These are phyloP conservation scores for Nothophytophthora sp. DNA, from an alignment of 352 stramenopile genomes.

Conservation along the genomic window DNA sequence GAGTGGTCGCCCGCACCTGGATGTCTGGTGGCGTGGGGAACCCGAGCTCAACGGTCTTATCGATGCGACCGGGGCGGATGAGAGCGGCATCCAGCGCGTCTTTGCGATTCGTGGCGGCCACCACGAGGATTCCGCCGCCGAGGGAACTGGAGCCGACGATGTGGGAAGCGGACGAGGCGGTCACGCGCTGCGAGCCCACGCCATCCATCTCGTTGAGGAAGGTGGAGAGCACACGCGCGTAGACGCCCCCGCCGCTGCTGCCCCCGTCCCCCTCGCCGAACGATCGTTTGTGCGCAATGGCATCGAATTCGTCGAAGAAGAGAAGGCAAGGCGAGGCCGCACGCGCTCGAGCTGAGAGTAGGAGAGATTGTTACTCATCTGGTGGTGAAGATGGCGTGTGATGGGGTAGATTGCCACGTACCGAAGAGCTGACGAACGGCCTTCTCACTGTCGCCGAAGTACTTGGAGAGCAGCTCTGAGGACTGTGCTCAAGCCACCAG, in stretches of 20 bases:
- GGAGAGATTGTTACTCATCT: conserved; percentile 6
- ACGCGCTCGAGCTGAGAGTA: conserved; percentile 55
- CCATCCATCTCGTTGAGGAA: conserved; percentile 89
- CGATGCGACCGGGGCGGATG: conserved; percentile 76
- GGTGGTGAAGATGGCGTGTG: neutral
- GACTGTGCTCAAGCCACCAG: conserved; percentile 42
- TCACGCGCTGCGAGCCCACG: conserved; percentile 40
- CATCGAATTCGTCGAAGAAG: conserved; percentile 88
- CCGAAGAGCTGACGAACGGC: conserved; percentile 81
- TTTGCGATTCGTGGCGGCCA: conserved; percentile 76
- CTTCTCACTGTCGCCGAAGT: conserved; percentile 87
- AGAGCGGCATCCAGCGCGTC: conserved; percentile 73
- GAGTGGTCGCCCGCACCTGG: conserved; percentile 14
- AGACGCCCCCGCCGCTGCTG: conserved; percentile 53
- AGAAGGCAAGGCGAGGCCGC: conserved; percentile 72
- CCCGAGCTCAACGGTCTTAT: conserved; percentile 67
- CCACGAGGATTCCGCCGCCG: conserved; percentile 55
- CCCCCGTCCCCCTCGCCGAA: conserved; percentile 48
- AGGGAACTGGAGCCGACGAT: conserved; percentile 5
- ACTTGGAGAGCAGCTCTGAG: conserved; percentile 85
- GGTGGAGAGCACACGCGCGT: conserved; percentile 79
- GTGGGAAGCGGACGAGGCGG: conserved; percentile 15
- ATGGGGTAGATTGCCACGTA: conserved; percentile 19
- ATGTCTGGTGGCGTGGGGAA: conserved; percentile 55
- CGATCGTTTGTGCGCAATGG: conserved; percentile 78